Evolutionary conservation across 2,329 filamentous ascomycete genomes (phyloP), one percentile per base, ranked within the genome.

Genomic region (Pseudodiploospora longispora): DNA sequence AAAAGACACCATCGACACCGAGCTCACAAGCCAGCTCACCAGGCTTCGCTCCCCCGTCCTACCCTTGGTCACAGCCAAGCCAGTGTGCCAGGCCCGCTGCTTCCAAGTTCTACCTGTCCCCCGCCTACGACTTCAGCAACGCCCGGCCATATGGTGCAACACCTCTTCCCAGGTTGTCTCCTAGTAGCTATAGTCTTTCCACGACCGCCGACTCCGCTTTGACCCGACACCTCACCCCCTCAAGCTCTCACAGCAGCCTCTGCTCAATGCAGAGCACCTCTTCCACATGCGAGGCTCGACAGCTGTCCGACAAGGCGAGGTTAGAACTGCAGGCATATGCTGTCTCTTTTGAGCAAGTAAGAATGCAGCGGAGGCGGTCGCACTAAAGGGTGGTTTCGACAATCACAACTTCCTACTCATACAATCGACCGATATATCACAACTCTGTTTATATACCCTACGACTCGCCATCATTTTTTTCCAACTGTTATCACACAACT

Each of bases 281-380:
- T 28, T 78, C 76, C 37, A 41, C 39, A 41, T 72, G 72, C 54
- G 78, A 80, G 46, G 62, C 67, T 27, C 63, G 62, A 36, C 72
- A 76, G 39, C 71, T 95, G 51, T 89, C 88, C 4, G 82, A 86
- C 52, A 84, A 85, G 64, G 83, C 86, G 29, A 81, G 80, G 56
- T 82, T 79, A 63, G 88, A 95, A 62, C 77, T 96, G 32, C 81
- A 83, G 59, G 83, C 85, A 53, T 96, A 96, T 65, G 86, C 87
- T 53, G 86, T 84, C 59, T 88, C 85, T 2, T 95, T 96, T 61
- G 90, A 96, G 65, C 85, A 89, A 53, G 82, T 85, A 46, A 77
- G 86, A 49, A 60, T 71, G 43, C 74, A 78, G 56, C 74, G 76
- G 53, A 67, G 76, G 57, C 66, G 80, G 68, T 75, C 76, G 30